A percentile compares a stretch with the other conserved stretches of the same genome.
phyloP scores from a whole-genome alignment of 768 basidiomycete genomes.

The Lyophyllum shimeji region DNA sequence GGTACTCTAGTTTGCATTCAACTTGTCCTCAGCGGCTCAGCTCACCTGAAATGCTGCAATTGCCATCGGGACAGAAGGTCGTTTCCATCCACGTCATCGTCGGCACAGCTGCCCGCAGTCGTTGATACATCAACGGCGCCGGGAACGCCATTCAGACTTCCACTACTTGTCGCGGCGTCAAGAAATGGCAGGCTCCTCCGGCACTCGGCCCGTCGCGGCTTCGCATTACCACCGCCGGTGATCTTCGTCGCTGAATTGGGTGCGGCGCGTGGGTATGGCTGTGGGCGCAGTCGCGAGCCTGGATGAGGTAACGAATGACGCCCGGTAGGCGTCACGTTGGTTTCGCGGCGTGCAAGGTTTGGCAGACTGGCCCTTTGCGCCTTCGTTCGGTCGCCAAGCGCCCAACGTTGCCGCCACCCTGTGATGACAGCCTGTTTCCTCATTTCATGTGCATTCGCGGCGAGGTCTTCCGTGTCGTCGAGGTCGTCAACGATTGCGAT shows the following conservation, averaged over 20 bases:
- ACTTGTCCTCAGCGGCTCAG: no score
- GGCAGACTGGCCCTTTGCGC: constrained; percentile 17
- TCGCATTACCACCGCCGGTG: constrained; percentile 1
- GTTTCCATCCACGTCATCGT: neutral
- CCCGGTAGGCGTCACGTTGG: constrained; percentile 45
- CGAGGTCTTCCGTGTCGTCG: constrained; percentile 26
- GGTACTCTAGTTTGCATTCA: neutral
- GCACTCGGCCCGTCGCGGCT: constrained; percentile 16
- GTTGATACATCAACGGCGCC: neutral
- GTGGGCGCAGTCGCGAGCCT: constrained; percentile 14
- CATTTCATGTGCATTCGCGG: constrained; percentile 22
- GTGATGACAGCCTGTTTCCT: constrained; percentile 43
- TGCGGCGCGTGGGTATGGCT: constrained; percentile 17
- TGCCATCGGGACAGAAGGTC: neutral
- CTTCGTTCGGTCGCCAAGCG: constrained; percentile 40
- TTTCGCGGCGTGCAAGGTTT: constrained; percentile 39
- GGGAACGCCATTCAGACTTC: neutral
- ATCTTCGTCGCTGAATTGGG: constrained; percentile 14
- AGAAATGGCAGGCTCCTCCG: constrained; percentile 26
- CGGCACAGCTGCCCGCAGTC: neutral
- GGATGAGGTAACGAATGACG: constrained; percentile 27
- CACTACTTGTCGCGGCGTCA: constrained; percentile 8
- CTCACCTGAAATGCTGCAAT: constrained; percentile 8
- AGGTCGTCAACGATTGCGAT: constrained; percentile 13
- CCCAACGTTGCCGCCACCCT: constrained; percentile 59